Conservation (phyloP, 179 eudicot species). For the Sideroxylon spinosum region DNA sequence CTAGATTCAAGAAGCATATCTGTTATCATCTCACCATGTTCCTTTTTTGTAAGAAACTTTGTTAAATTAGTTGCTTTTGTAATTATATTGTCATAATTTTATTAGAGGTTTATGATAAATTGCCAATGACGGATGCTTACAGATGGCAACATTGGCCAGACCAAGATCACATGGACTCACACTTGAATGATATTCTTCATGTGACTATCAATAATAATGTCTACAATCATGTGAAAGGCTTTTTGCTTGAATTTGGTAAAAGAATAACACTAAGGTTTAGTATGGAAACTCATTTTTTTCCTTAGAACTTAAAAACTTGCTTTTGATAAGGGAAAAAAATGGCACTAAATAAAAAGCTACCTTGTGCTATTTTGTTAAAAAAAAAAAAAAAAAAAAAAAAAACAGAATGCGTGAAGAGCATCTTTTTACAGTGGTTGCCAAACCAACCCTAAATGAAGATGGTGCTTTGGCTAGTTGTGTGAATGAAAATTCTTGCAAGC, state of each 20-base stretch:
- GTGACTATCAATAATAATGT: background rate
- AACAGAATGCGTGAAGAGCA: too few relatives aligned
- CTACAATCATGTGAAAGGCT: background rate
- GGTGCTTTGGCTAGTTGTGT: background rate
- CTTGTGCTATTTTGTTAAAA: too few relatives aligned
- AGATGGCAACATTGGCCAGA: too few relatives aligned
- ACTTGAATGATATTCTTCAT: background rate
- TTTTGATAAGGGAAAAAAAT: too few relatives aligned
- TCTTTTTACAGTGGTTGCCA: too few relatives aligned
- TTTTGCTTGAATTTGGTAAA: conserved; percentile 8
- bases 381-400: too few relatives aligned
- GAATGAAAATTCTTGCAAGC: background rate
- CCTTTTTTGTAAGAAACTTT: too few relatives aligned
- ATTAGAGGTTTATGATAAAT: background rate
- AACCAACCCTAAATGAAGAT: background rate
- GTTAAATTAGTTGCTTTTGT: background rate
- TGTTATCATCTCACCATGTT: background rate
- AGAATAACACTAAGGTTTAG: too few relatives aligned
- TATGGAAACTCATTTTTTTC: too few relatives aligned
- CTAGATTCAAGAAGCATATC: background rate
- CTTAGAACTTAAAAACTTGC: too few relatives aligned
- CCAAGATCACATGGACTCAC: background rate
- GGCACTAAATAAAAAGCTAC: too few relatives aligned
- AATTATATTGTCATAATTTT: background rate
- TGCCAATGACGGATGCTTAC: background rate